Evolutionary conservation across 2,329 filamentous ascomycete species (phyloP), one percentile per base, ranked within the genome.

Genomic region (Drechslerella stenobrocha): DNA sequence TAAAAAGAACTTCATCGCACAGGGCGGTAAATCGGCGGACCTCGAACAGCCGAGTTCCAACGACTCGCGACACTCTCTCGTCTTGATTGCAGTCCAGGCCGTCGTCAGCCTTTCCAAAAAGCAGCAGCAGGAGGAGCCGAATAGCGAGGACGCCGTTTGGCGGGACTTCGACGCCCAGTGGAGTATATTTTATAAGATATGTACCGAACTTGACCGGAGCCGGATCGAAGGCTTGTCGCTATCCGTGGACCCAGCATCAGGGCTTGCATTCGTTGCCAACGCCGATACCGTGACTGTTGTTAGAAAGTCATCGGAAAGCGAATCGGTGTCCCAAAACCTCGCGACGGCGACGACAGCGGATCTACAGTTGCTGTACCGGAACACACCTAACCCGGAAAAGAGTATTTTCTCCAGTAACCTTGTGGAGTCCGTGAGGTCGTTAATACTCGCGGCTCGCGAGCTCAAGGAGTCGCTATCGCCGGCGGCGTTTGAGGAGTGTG

Each of bases 171-270:
- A 93, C 74, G 81, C 83, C 8, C 90, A 96, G 75, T 98, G 93
- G 93, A 85, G 88, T 70, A 84, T 88, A 51, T 95, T 95, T 76
- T 96, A 90, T 78, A 85, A 90, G 28, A 81, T 97, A 15, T 81
- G 95, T 15, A 81, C 88, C 9, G 91, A 96, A 75, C 79, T 98
- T 37, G 90, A 97, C 75, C 90, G 88, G 73, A 87, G 89, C 73
- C 83, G 91, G 73, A 87, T 88, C 15, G 91, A 96, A 74, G 87
- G 89, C 0, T 77, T 97, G 44, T 86, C 88, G 1, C 79, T 97
- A 44, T 83, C 86, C 0, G 85, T 89, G 57, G 93, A 97, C 73
- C 76, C 81, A 0, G 81, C 83, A 47, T 81, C 82, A 7, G 85
- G 87, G 50, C 82, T 91, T 78, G 83, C 89, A 1, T 96, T 90